Evolutionary conservation across 2,329 filamentous ascomycete genomes (phyloP), one percentile per base, ranked within the genome.

Genomic region (Bipolaris zeicola): DNA sequence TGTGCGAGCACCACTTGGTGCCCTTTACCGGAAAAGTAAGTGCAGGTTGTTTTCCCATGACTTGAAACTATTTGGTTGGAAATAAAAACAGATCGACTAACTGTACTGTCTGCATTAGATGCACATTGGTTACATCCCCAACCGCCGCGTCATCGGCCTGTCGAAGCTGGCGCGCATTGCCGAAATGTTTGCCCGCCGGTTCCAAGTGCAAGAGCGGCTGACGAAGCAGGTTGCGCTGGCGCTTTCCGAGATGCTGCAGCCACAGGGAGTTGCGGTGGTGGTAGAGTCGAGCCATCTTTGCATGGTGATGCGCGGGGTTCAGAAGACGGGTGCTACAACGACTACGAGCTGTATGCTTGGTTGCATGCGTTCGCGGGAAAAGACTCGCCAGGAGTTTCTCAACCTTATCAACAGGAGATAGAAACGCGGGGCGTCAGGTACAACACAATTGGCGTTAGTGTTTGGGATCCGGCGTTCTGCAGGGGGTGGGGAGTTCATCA

Each of bases 271-370:
- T 1, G 94, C 91, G 18, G 95, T 99, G 2, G 94, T 99, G 57
- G 96, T 99, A 89, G 95, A 99, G 73, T 96, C 91, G 13, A 93
- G 87, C 71, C 95, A 99, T 79, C 81, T 98, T 44, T 99, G 95
- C 82, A 99, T 98, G 94, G 92, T 96, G 14, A 98, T 97, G 93
- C 87, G 95, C 44, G 95, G 95, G n/a, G 94, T 99, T 8, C 87
- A 97, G 75, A 97, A 99, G 82, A 92, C 92, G 0, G 86, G 84
- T 38, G 88, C 90, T 48, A 89, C 86, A 16, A 98, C 95, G 6
- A 95, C 96, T 36, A 99, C 95, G 16, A 97, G 92, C 80, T 98
- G 94, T 75, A 96, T 99, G 79, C 85, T 98, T n/a, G 95, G 95
- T 37, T 93, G 92, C 70, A 96, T 99, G 83, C 89, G 96, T 72